A percentile compares a stretch with the other conserved stretches of the same genome.
phyloP scores from a whole-genome alignment of 106 monocot genomes.

The Iris macrosiphon region DNA sequence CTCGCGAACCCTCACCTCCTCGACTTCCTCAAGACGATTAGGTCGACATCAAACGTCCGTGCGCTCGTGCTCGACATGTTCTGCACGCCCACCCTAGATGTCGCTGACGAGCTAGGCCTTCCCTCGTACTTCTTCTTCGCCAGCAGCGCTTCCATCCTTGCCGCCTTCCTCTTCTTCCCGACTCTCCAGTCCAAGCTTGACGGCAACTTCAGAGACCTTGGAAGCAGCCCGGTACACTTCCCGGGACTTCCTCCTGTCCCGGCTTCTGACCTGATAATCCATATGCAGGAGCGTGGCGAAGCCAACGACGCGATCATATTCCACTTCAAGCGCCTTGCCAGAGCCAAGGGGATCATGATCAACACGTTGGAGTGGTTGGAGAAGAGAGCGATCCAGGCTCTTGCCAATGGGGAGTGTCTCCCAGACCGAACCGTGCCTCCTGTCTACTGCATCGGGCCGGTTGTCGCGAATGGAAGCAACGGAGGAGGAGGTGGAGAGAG shows the following conservation, averaged over 20 bases:
- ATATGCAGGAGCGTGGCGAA: constrained; percentile 9
- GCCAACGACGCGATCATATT: background rate
- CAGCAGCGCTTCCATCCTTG: background rate
- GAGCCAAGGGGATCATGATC: constrained; percentile 26
- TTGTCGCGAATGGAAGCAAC: too few relatives aligned
- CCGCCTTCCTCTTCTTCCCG: too few relatives aligned
- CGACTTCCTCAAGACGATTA: background rate
- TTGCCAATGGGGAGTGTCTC: constrained; percentile 15
- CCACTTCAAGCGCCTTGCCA: background rate
- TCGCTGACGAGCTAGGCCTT: background rate
- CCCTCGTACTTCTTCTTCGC: constrained; percentile 2
- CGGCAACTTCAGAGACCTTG: constrained; percentile 18
- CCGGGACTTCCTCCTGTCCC: constrained; percentile 23
- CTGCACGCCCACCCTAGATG: background rate
- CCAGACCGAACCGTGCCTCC: background rate
- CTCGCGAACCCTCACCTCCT: background rate
- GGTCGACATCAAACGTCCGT: background rate
- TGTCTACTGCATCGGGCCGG: too few relatives aligned
- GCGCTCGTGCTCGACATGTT: constrained; percentile 10
- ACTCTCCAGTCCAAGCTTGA: too few relatives aligned
- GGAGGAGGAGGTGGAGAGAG: too few relatives aligned
- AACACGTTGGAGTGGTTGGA: constrained; percentile 54
- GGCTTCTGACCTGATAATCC: constrained; percentile 8
- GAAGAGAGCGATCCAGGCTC: constrained; percentile 9
- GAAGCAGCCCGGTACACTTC: constrained; percentile 1